Evolutionary conservation across 192 early-diverging fungal genomes (phyloP), one percentile per base, ranked within the genome.

Genomic region (Linnemannia elongata): DNA sequence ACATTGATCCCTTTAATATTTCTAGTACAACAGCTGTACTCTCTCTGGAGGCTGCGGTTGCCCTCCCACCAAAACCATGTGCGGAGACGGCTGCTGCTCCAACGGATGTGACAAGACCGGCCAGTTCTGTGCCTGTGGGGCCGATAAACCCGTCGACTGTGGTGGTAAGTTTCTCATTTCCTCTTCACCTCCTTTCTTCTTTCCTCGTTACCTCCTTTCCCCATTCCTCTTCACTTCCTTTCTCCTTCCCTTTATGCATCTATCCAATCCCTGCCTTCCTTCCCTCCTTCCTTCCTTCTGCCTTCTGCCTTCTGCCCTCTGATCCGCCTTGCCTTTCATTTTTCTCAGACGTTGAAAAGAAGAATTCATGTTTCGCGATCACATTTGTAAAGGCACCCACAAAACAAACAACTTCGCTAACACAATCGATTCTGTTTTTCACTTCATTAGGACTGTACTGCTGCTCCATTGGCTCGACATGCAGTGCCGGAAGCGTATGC

Each of bases 21-120:
- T 8, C 35, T 76, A 82, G 81, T 82, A 72, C 54, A 44, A 82
- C 69, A 27, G 75, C 10, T 82, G 81, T 42, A 30, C 63, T 15
- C 0, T 27, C 35, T 20, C 66, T 38, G 81, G 81, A n/a, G 42
- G 47, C 49, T 82, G 81, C 39, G 81, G 81, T 27, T 82, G 81
- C n/a, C 60, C 72, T 42, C 17, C 52, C 33, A 13, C 15, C 33
- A 42, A 73, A 13, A 72, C 33, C 57, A 73, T 44, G 76, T 82
- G 81, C 39, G 70, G 74, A 6, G 47, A 60, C 22, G 60, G 6
- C 8, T 82, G 81, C 42, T 83, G 82, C 71, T 36, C 60, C 13
- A 78, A 83, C 38, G 82, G 82, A 83, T 83, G 82, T 60, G 68
- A 72, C 54, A 9, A 30, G 24, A 35, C 35, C 18, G 82, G 76